A percentile compares a stretch with the other conserved stretches of the same genome.
Evolutionary conservation across 179 eudicot species (phyloP).

Genomic region (Silene coronaria): DNA sequence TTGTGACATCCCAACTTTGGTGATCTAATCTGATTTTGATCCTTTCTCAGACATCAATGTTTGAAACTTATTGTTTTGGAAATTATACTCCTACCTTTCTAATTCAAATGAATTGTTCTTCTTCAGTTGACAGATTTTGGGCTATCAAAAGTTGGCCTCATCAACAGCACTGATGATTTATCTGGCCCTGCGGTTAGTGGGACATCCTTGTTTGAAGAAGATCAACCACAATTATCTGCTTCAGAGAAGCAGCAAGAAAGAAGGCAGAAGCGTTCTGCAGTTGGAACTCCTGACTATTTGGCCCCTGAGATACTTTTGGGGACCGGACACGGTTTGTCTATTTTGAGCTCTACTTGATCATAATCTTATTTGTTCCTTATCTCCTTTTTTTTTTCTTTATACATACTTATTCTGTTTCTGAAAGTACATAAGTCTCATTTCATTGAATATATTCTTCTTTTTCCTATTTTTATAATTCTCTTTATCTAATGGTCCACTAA

Average conservation of each 20-base stretch:
- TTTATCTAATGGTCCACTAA: too few relatives aligned
- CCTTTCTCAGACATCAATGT: background rate
- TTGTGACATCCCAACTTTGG: background rate
- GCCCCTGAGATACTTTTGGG: slow-evolving; percentile 99
- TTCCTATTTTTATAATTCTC: too few relatives aligned
- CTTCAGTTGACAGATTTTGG: slow-evolving; percentile 96
- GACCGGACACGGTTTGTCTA: slow-evolving; percentile 88
- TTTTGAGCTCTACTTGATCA: slow-evolving; percentile 4
- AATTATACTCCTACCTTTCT: background rate
- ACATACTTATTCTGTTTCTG: background rate
- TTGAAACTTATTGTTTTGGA: background rate
- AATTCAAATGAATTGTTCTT: slow-evolving; percentile 6
- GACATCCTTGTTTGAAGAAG: slow-evolving; percentile 67
- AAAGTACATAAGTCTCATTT: too few relatives aligned
- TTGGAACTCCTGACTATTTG: slow-evolving; percentile 99
- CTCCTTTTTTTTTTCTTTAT: background rate
- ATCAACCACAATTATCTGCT: slow-evolving; percentile 56
- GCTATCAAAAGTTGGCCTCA: slow-evolving; percentile 98
- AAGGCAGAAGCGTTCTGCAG: slow-evolving; percentile 94
- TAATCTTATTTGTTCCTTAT: background rate
- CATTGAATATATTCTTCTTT: too few relatives aligned
- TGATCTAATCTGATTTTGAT: background rate
- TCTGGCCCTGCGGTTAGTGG: slow-evolving; percentile 96
- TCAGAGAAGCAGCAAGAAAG: slow-evolving; percentile 77
- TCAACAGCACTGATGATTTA: slow-evolving; percentile 97